Base-by-base conservation (phyloP, 2,329 filamentous ascomycete genomes). In the Cordyceps pruinosa region DNA sequence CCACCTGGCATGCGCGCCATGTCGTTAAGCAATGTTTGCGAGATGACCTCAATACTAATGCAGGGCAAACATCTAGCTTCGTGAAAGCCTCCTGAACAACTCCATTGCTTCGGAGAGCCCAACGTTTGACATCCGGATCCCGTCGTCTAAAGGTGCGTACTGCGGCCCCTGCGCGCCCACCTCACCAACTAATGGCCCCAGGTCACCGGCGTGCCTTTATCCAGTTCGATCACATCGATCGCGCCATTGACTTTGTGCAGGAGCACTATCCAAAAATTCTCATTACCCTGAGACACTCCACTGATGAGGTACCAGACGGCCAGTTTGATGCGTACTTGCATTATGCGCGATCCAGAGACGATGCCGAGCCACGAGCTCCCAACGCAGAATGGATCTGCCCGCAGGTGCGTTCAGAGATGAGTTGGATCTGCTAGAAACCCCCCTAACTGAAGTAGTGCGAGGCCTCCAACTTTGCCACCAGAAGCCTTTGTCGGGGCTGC, bases 211-310 rank as follows among this genome's bases (percentile, higher is more conserved):
- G 73, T 46, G 72, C 75, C 21, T 76, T 76, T 64, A 68, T 78
- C 35, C 68, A 77, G 61, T 72, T 77, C 60, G 63, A 71, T 58
- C 60, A 71, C 60, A 59, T 75, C 48, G 68, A 73, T 51, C 64
- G 77, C 61, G 69, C 76, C 54, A 57, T 71, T 57, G 58, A 68
- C 54, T 75, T 79, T 64, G 66, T 78, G 60, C 72, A 73, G 64
- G 68, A 70, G 60, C 68, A 76, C 62, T 75, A 71, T 62, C 74
- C 74, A 56, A 71, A 70, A 60, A 62, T 77, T 53, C 60, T 62
- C 21, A 59, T 77, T 53, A 63, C 70, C 39, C 65, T 75, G 58
- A 62, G 65, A 30, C 65, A 72, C 21, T 62, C 69, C 13, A 72
- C 69, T 67, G 71, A 72, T 67, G 71, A 72, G 55, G 63, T 66